Evolutionary conservation across 306 rosid genomes (phyloP).

Genomic region (Acacia acuminata): DNA sequence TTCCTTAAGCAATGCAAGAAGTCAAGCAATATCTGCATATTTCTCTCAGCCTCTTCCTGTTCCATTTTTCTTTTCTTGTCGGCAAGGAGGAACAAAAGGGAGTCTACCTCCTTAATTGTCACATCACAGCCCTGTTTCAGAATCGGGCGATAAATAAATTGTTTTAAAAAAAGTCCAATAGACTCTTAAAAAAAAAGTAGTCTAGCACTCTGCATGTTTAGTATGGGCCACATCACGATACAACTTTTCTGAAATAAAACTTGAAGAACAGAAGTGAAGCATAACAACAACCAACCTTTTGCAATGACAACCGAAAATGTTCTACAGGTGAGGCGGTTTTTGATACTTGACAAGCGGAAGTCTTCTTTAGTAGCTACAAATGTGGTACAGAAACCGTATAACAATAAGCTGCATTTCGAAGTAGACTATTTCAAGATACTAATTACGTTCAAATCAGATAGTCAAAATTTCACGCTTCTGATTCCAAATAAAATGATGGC

Average conservation of each 20-base stretch:
- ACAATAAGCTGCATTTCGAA: conserved; percentile 74
- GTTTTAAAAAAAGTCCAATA: conserved; percentile 16
- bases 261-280: neutral
- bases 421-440: conserved; percentile 46
- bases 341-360: conserved; percentile 76
- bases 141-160: conserved; percentile 15
- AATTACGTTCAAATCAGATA: conserved; percentile 21
- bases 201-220: neutral
- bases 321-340: conserved; percentile 84
- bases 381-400: conserved; percentile 56
- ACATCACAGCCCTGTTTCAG: conserved; percentile 84
- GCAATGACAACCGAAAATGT: conserved; percentile 75
- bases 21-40: conserved; percentile 88
- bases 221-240: neutral
- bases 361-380: conserved; percentile 92
- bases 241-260: neutral
- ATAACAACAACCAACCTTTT: conserved; percentile 58
- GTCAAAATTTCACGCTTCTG: conserved; percentile 24
- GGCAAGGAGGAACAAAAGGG: conserved; percentile 69
- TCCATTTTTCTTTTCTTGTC: conserved; percentile 98
- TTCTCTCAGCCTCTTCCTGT: conserved; percentile 97
- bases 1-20: conserved; percentile 86
- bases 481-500: neutral
- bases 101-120: conserved; percentile 83
- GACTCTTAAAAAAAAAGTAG: neutral